These are phyloP conservation scores for Pythium phragmitis DNA, from an alignment of 352 stramenopile species.

Conservation along the genomic window DNA sequence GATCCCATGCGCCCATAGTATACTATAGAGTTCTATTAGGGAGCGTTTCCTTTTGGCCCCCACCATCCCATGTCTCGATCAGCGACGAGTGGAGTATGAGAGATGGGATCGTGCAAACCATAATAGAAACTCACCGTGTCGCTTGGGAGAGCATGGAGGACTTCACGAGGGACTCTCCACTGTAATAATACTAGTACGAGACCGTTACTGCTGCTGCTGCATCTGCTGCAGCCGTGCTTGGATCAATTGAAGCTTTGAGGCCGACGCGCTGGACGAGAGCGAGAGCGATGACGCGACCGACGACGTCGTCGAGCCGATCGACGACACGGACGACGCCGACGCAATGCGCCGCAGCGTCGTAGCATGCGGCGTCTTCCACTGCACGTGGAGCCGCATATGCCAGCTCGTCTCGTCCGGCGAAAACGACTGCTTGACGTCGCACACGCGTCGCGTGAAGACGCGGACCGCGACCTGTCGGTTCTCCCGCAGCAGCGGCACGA, in stretches of 20 bases:
- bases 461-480: slow-evolving; percentile 49
- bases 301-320: slow-evolving; percentile 12
- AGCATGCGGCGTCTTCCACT: slow-evolving; percentile 3
- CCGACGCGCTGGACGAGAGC: slow-evolving; percentile 26
- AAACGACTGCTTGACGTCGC: slow-evolving; percentile 21
- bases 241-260: slow-evolving; percentile 59
- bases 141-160: too few relatives aligned
- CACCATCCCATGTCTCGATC: not conserved
- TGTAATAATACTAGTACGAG: too few relatives aligned
- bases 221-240: slow-evolving; percentile 57
- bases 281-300: slow-evolving; percentile 23
- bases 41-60: not conserved
- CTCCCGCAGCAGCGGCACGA: slow-evolving; percentile 64
- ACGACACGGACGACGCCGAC: slow-evolving; percentile 25
- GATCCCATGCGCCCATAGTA: too few relatives aligned
- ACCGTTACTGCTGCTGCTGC: slow-evolving; percentile 25
- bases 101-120: not conserved
- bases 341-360: slow-evolving; percentile 1
- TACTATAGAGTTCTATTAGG: not conserved
- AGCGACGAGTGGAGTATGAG: not conserved
- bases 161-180: too few relatives aligned
- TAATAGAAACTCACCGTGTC: too few relatives aligned
- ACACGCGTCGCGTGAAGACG: slow-evolving; percentile 46
- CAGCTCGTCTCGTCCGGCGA: slow-evolving; percentile 31
- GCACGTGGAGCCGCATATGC: slow-evolving; percentile 68